Evolutionary conservation across 1,139 yeast species (phyloP).

Genomic region (Geotrichum reessii): DNA sequence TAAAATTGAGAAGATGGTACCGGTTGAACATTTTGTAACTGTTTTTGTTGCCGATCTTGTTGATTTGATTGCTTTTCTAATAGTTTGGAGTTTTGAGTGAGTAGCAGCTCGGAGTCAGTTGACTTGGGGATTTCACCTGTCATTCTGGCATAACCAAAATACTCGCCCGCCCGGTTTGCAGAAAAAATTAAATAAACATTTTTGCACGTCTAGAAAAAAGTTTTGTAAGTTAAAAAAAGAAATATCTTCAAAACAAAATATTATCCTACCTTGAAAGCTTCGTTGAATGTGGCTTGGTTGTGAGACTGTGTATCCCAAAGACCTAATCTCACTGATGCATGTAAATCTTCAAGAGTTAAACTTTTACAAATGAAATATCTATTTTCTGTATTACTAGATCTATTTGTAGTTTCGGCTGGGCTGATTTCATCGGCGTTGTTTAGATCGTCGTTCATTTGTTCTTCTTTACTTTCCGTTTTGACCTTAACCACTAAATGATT

Average conservation of each 20-base stretch:
- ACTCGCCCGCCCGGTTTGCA: slow-evolving; percentile 39
- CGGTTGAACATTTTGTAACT: background rate
- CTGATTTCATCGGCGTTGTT: background rate
- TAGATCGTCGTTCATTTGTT: background rate
- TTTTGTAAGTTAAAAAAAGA: background rate
- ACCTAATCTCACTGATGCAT: slow-evolving; percentile 33
- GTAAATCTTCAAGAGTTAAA: slow-evolving; percentile 37
- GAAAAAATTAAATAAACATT: slow-evolving; percentile 40
- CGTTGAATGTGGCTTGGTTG: slow-evolving; percentile 35
- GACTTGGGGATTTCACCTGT: slow-evolving; percentile 25
- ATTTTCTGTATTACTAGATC: background rate
- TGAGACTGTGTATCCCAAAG: slow-evolving; percentile 41
- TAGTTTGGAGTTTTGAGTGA: background rate
- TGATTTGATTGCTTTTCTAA: background rate
- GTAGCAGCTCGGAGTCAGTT: slow-evolving; percentile 2
- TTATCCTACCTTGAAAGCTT: slow-evolving; percentile 30
- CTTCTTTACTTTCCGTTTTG: slow-evolving; percentile 3
- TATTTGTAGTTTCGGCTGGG: background rate
- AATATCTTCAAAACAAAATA: background rate
- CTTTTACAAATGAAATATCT: slow-evolving; percentile 41
- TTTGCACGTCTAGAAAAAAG: slow-evolving; percentile 25
- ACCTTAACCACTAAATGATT: slow-evolving; percentile 34
- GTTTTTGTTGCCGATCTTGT: background rate
- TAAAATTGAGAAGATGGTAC: slow-evolving; percentile 4
- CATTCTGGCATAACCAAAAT: slow-evolving; percentile 41